Percentiles rank a stretch among this genome's conserved stretches.
Evolutionary conservation across 495 filamentous ascomycete species (phyloP).

Genomic region (Aspergillus homomorphus): DNA sequence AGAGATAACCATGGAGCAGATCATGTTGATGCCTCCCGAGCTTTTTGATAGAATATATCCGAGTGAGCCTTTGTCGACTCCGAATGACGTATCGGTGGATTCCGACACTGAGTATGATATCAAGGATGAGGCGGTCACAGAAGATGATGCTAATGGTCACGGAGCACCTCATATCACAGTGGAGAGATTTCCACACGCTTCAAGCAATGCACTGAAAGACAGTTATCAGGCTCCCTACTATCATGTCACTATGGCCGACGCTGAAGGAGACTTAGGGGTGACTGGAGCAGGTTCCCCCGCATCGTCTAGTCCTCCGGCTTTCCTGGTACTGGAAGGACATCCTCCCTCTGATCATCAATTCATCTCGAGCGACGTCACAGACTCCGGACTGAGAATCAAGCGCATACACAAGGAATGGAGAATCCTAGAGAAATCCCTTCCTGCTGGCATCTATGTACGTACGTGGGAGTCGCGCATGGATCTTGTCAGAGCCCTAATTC

Average conservation of each 20-base stretch:
- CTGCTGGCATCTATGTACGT: slow-evolving; percentile 54
- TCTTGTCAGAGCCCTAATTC: slow-evolving; percentile 54
- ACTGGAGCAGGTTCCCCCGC: slow-evolving; percentile 11
- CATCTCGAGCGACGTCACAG: slow-evolving; percentile 15
- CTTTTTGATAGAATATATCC: slow-evolving; percentile 18
- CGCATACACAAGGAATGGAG: slow-evolving; percentile 54
- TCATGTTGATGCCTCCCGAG: slow-evolving; percentile 37
- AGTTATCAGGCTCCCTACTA: not conserved
- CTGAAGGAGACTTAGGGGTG: not conserved
- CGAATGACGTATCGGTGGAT: not conserved
- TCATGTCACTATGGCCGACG: not conserved
- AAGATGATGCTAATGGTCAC: slow-evolving; percentile 11
- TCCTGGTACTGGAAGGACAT: slow-evolving; percentile 41
- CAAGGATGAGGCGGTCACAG: slow-evolving; percentile 34
- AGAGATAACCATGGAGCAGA: slow-evolving; percentile 42
- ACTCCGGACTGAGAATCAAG: slow-evolving; percentile 31
- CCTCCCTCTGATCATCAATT: slow-evolving; percentile 52
- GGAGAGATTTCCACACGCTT: slow-evolving; percentile 3
- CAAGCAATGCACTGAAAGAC: not conserved
- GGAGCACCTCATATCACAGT: slow-evolving; percentile 11
- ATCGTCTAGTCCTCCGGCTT: slow-evolving; percentile 31
- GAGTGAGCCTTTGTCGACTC: not conserved
- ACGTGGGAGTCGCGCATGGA: slow-evolving; percentile 59
- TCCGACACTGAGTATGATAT: slow-evolving; percentile 16
- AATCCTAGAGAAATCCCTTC: slow-evolving; percentile 54